Evolutionary conservation across 768 basidiomycete genomes (phyloP), one percentile per base, ranked within the genome.

Genomic region (Sporobolomyces roseus): DNA sequence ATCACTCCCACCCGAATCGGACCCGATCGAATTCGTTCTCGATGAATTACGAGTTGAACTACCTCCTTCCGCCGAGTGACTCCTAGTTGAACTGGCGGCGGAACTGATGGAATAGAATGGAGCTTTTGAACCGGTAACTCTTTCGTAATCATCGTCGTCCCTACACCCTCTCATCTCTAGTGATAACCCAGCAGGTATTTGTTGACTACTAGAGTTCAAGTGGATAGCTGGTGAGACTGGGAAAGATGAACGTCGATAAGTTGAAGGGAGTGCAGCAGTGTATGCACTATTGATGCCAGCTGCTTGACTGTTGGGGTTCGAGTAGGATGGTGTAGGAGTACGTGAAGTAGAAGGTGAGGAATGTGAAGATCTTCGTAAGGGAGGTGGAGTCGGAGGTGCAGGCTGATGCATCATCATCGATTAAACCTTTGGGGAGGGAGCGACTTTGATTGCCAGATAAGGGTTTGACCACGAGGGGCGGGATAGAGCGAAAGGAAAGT

Each of bases 221-320:
- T 23, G 41, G 36, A 60, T 19, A 3, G 38, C 17, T 30, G 61
- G 61, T 27, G 67, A 58, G 55, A 59, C 49, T 49, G 67, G 67
- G 56, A 68, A 68, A 3, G 49, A 49, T 3, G 61, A 63, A 0
- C 63, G 25, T 56, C 63, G 56, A 58, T 61, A 64, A 19, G 52
- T 48, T 13, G 62, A 35, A 17, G 62, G 68, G 45, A 63, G 62
- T 2, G 45, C 48, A 3, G 36, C 38, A 0, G 68, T 61, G 68
- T 63, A 61, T 19, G 29, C n/a, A n/a, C 3, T 1, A 36, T 32
- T 10, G 46, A 50, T 27, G 49, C 7, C 7, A 50, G 9, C 25
- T 23, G 49, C 4, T 30, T 5, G 56, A 33, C 10, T 13, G 45
- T 46, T 46, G 13, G 14, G 45, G n/a, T n/a, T 17, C 25, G 55